Conservation (phyloP, 129 eudicot genomes). For the Sambucus nigra region DNA sequence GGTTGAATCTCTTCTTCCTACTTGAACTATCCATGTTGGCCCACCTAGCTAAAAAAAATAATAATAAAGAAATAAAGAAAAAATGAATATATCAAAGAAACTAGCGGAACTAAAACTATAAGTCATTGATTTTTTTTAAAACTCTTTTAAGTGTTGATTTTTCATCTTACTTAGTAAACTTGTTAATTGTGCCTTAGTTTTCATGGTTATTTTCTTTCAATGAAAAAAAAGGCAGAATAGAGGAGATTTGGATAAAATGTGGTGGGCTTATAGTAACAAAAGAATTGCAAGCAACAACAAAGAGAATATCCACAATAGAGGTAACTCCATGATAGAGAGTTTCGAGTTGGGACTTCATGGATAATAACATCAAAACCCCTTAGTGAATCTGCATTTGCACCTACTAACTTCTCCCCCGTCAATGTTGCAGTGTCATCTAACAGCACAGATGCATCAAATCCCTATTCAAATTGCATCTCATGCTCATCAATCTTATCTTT, state of each 20-base stretch:
- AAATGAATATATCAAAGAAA: too few species aligned
- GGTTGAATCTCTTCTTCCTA: constrained; percentile 31
- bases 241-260: background rate
- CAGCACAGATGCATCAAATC: constrained; percentile 38
- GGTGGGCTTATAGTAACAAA: constrained; percentile 20
- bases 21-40: constrained; percentile 22
- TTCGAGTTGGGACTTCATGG: constrained; percentile 28
- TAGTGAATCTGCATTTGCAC: constrained; percentile 21
- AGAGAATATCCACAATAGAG: constrained; percentile 35
- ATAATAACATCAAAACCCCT: constrained; percentile 35
- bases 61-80: too few species aligned
- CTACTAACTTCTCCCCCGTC: constrained; percentile 31
- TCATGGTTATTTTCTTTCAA: too few species aligned
- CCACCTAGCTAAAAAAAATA: constrained; percentile 24
- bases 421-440: constrained; percentile 31
- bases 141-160: too few species aligned
- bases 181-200: too few species aligned
- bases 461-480: too few species aligned
- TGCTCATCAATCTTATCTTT: too few species aligned
- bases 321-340: constrained; percentile 16
- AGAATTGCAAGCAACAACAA: constrained; percentile 32
- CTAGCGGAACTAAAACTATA: too few species aligned
- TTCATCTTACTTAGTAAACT: too few species aligned
- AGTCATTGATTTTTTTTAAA: too few species aligned
- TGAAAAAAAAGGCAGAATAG: background rate